phyloP scores from a whole-genome alignment of 805 yeast genomes.

The Cyberlindnera sargentensis region DNA sequence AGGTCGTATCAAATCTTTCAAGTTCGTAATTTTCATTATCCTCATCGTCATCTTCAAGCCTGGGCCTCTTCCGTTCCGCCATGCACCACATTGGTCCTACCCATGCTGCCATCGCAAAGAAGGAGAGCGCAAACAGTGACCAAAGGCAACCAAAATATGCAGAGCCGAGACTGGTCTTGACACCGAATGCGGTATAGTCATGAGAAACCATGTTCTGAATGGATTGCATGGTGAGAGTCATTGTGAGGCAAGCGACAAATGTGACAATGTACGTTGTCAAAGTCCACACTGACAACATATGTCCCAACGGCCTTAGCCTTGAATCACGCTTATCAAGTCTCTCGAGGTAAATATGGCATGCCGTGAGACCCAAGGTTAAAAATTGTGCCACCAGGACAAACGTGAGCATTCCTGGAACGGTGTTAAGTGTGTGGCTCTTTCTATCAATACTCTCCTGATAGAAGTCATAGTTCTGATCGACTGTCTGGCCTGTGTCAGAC shows the following conservation, averaged over 20 bases:
- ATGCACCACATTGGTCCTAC: constrained; percentile 48
- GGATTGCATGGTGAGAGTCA: constrained; percentile 25
- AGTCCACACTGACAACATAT: constrained; percentile 31
- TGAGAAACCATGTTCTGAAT: constrained; percentile 4
- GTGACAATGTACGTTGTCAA: constrained; percentile 28
- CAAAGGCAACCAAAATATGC: constrained; percentile 37
- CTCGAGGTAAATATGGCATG: constrained; percentile 22
- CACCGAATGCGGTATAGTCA: constrained; percentile 40
- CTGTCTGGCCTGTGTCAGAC: constrained; percentile 42
- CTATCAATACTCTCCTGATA: constrained; percentile 21
- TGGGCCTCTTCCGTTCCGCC: constrained; percentile 26
- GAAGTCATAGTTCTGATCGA: constrained; percentile 20
- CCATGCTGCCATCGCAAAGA: constrained; percentile 26
- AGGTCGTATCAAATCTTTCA: not conserved
- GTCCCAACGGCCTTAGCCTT: constrained; percentile 23
- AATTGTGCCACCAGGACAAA: constrained; percentile 26
- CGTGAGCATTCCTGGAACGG: constrained; percentile 26
- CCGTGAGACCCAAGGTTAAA: constrained; percentile 24
- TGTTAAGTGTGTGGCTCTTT: constrained; percentile 16
- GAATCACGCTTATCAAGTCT: too few relatives aligned
- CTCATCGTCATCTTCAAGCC: constrained; percentile 4
- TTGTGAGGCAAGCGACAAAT: constrained; percentile 25
- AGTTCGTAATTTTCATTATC: constrained; percentile 2
- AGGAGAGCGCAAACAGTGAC: constrained; percentile 24
- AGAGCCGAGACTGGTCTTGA: constrained; percentile 34